Percentiles rank a stretch among this genome's conserved stretches.
Conservation (phyloP, 768 basidiomycete genomes). For the Gloeopeniophorella convolvens region DNA sequence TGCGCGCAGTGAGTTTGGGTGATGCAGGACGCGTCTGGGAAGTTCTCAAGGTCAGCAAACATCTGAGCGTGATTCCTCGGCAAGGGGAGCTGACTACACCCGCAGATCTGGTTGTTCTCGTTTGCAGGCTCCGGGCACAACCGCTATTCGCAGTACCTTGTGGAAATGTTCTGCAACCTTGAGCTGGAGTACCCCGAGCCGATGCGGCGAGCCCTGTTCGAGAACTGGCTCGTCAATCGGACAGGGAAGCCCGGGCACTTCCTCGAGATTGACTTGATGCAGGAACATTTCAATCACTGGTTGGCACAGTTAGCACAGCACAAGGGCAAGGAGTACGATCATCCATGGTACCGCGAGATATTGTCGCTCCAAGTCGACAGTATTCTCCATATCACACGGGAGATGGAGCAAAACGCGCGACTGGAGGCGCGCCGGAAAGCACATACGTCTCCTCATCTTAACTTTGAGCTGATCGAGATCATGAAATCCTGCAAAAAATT, state of each 20-base stretch:
- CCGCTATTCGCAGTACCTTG: slow-evolving; percentile 9
- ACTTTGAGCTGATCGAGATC: neutral
- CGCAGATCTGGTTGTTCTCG: slow-evolving; percentile 10
- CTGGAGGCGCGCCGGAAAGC: slow-evolving; percentile 19
- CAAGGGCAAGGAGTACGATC: slow-evolving; percentile 24
- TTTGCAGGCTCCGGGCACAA: slow-evolving; percentile 12
- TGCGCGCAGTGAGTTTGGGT: neutral
- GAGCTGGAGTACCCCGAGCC: slow-evolving; percentile 1
- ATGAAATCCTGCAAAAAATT: neutral
- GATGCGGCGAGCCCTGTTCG: neutral
- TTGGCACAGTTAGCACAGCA: slow-evolving; percentile 22
- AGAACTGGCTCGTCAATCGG: slow-evolving; percentile 21
- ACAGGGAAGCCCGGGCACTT: slow-evolving; percentile 10
- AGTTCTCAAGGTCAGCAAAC: neutral
- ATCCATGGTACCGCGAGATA: slow-evolving; percentile 26
- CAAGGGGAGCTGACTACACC: no score
- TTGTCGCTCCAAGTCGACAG: slow-evolving; percentile 30
- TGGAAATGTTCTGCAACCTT: slow-evolving; percentile 12
- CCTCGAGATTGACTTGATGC: slow-evolving; percentile 22
- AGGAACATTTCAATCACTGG: slow-evolving; percentile 31
- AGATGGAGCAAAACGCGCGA: slow-evolving; percentile 24
- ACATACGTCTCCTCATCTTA: slow-evolving; percentile 23
- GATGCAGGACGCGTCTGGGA: slow-evolving; percentile 11
- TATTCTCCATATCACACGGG: slow-evolving; percentile 29
- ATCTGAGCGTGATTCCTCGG: neutral